phyloP scores from a whole-genome alignment of 495 filamentous ascomycete genomes.

The Lasiosphaeris hirsuta region DNA sequence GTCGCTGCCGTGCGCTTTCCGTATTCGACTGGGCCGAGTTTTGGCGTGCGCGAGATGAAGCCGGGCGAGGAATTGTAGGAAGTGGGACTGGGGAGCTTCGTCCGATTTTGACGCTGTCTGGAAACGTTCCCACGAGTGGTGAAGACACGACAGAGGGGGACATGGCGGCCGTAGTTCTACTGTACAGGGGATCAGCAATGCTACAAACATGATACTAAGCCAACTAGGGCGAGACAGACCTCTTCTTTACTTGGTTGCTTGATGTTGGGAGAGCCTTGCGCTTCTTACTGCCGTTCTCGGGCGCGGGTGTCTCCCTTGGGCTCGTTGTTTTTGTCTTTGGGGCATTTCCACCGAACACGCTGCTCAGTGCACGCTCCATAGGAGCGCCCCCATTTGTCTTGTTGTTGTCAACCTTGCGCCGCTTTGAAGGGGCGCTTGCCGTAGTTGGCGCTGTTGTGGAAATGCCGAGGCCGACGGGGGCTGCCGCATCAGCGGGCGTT shows the following conservation, averaged over 20 bases:
- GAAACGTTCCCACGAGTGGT: conserved; percentile 62
- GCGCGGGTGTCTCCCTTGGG: conserved; percentile 59
- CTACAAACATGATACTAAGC: neutral
- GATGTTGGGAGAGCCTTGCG: conserved; percentile 65
- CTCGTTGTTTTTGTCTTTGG: conserved; percentile 52
- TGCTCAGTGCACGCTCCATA: conserved; percentile 70
- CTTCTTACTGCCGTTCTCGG: conserved; percentile 58
- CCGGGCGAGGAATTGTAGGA: conserved; percentile 47
- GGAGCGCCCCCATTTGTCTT: conserved; percentile 51
- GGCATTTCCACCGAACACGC: conserved; percentile 47
- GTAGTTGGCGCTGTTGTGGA: conserved; percentile 38
- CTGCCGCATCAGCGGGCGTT: conserved; percentile 47
- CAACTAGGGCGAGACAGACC: conserved; percentile 44
- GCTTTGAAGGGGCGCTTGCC: conserved; percentile 58
- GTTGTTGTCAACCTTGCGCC: conserved; percentile 74
- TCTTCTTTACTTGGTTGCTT: conserved; percentile 64
- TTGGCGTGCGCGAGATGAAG: conserved; percentile 65
- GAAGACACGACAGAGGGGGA: conserved; percentile 72
- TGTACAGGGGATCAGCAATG: conserved; percentile 17
- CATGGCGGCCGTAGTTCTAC: conserved; percentile 41
- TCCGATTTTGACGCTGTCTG: conserved; percentile 40
- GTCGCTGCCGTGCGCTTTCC: conserved; percentile 54
- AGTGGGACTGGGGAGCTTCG: conserved; percentile 43
- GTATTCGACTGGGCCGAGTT: conserved; percentile 55
- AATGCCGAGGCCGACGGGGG: conserved; percentile 55